These are phyloP conservation scores for Solanum paucissectum DNA, from an alignment of 257 asterid genomes.

Conservation along the genomic window DNA sequence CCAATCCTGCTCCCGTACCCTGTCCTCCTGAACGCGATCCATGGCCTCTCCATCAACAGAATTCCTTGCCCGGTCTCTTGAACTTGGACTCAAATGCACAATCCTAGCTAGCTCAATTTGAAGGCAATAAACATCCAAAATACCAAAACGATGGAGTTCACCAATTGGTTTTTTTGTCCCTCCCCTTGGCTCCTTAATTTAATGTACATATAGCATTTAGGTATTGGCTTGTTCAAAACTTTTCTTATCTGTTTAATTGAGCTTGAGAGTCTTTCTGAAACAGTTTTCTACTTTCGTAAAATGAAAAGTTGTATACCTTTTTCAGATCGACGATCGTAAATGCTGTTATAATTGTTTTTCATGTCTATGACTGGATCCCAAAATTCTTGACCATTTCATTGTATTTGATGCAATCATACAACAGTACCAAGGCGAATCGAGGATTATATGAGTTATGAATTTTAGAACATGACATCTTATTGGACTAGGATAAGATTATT, in stretches of 20 bases:
- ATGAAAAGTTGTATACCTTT: not conserved
- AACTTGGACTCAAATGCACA: constrained; percentile 7
- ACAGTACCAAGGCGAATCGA: not conserved
- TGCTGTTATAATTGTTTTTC: not conserved
- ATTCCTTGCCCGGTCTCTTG: not conserved
- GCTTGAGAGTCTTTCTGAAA: not conserved
- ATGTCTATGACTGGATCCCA: not conserved
- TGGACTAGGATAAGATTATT: not conserved
- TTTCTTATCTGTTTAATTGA: not conserved
- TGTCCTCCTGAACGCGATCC: constrained; percentile 58
- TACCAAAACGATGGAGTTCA: not conserved
- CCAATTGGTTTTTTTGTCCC: not conserved
- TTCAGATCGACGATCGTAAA: accelerated
- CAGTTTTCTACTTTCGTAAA: not conserved
- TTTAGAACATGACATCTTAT: no score
- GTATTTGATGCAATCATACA: not conserved
- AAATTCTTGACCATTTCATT: not conserved
- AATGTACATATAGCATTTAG: not conserved
- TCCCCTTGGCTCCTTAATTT: not conserved
- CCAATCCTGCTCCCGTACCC: constrained; percentile 79
- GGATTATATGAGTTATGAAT: not conserved
- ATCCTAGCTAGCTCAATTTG: constrained; percentile 14
- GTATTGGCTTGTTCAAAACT: not conserved
- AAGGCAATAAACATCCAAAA: not conserved
- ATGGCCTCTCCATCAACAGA: constrained; percentile 47